Base-by-base conservation (phyloP, 2,329 filamentous ascomycete genomes). In the Trichoderma atroviride region DNA sequence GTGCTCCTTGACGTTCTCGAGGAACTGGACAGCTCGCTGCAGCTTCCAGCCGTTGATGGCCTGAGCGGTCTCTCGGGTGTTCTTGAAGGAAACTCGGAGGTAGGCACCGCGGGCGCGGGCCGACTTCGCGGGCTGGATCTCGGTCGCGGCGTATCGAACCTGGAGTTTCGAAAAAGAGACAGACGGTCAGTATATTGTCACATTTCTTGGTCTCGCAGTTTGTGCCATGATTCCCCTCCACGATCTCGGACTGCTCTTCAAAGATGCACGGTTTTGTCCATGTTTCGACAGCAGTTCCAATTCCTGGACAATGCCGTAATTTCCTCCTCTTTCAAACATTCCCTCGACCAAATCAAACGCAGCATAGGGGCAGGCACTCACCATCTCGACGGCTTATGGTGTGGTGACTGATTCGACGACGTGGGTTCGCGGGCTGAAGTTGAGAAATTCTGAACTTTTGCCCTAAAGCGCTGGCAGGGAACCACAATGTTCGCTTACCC, bases 41-140 rank as follows among this genome's bases (percentile, higher is more conserved):
- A 98, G 83, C 89, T 97, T 97, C 94, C 94, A 97, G 86, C 95
- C 95, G 87, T 96, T 98, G 90, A 99, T 97, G 80, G 94, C 94
- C 89, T 98, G 96, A 75, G 96, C 96, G 77, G 95, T 97, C 89
- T 99, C 96, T 82, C 96, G 94, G 83, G 96, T 99, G 91, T 99
- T 99, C 92, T 99, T 99, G 93, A 97, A 99, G 79, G 93, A 97
- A 79, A 98, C 95, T 83, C 96, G 94, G 80, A 99, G 92, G 89
- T 98, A 99, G 83, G 94, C 94, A 85, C 96, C 96, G 86, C 96
- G 94, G 82, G 95, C 92, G 88, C 95, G 93, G 85, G 96, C 96
- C 87, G 93, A 97, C 90, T 97, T 97, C 79, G 91, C 88, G 84
- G 90, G 86, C 80, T 91, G 87, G 83, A 96, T 95, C 83, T 94